A percentile compares a stretch with the other conserved stretches of the same genome.
These are phyloP conservation scores for Truncatella angustata DNA, from an alignment of 2,329 filamentous ascomycete genomes.

Conservation along the genomic window DNA sequence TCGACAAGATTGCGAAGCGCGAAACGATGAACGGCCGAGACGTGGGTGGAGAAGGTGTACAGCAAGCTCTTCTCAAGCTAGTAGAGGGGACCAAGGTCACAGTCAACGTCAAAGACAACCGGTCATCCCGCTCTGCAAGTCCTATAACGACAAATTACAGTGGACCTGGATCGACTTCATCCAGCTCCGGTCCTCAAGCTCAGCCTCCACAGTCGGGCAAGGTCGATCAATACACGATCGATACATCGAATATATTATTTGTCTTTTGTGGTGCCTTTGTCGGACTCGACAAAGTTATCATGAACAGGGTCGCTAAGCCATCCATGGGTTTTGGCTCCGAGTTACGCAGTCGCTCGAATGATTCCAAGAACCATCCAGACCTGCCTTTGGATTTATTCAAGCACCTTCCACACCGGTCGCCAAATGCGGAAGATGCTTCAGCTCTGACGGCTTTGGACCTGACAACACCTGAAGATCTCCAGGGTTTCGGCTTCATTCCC, in stretches of 20 bases:
- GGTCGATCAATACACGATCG: slow-evolving; percentile 68
- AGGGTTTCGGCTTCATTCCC: slow-evolving; percentile 87
- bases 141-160: slow-evolving; percentile 55
- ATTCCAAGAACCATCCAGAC: slow-evolving; percentile 50
- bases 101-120: slow-evolving; percentile 80
- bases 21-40: slow-evolving; percentile 89
- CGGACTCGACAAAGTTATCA: slow-evolving; percentile 81
- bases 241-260: slow-evolving; percentile 95
- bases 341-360: slow-evolving; percentile 58
- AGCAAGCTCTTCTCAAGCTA: slow-evolving; percentile 92
- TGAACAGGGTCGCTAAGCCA: slow-evolving; percentile 80
- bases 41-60: slow-evolving; percentile 93
- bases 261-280: slow-evolving; percentile 96
- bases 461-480: slow-evolving; percentile 71
- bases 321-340: slow-evolving; percentile 91
- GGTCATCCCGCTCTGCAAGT: slow-evolving; percentile 47
- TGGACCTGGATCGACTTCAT: slow-evolving; percentile 41
- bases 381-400: slow-evolving; percentile 62
- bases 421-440: slow-evolving; percentile 27
- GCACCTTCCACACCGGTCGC: slow-evolving; percentile 55
- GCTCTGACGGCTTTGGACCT: slow-evolving; percentile 65
- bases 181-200: slow-evolving; percentile 39
- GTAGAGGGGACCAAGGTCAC: slow-evolving; percentile 95
- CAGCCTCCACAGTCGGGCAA: slow-evolving; percentile 45
- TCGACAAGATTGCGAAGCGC: slow-evolving; percentile 92